Evolutionary conservation across 306 rosid species (phyloP).

Genomic region (Lablab purpureus): DNA sequence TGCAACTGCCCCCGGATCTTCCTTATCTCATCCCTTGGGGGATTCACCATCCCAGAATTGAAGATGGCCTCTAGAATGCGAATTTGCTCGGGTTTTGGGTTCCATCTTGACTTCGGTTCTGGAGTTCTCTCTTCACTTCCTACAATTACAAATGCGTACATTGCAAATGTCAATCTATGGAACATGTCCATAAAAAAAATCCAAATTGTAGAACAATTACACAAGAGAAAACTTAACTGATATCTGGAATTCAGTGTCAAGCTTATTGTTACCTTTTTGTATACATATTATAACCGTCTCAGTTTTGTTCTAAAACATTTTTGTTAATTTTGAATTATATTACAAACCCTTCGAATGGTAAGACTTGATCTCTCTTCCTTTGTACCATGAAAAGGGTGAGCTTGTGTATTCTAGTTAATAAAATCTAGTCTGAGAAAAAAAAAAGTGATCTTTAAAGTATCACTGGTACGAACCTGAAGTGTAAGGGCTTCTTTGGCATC

Average conservation of each 20-base stretch:
- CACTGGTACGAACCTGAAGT: slow-evolving; percentile 48
- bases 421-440: neutral
- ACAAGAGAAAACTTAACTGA: neutral
- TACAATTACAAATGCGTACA: neutral
- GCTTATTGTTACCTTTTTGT: neutral
- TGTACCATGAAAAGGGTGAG: neutral
- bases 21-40: slow-evolving; percentile 85
- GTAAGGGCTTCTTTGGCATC: slow-evolving; percentile 63
- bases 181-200: too few relatives aligned
- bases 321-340: neutral
- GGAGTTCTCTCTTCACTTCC: slow-evolving; percentile 80
- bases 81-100: slow-evolving; percentile 89
- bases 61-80: slow-evolving; percentile 85
- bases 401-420: neutral
- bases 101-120: slow-evolving; percentile 93
- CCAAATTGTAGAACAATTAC: neutral
- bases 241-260: neutral
- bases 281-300: neutral
- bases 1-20: slow-evolving; percentile 78
- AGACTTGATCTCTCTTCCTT: neutral
- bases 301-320: neutral
- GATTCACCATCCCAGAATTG: slow-evolving; percentile 95
- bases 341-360: neutral
- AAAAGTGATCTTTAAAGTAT: neutral
- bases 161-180: neutral